phyloP scores from a whole-genome alignment of 345 rosid genomes.

The Erodium maritimum region DNA sequence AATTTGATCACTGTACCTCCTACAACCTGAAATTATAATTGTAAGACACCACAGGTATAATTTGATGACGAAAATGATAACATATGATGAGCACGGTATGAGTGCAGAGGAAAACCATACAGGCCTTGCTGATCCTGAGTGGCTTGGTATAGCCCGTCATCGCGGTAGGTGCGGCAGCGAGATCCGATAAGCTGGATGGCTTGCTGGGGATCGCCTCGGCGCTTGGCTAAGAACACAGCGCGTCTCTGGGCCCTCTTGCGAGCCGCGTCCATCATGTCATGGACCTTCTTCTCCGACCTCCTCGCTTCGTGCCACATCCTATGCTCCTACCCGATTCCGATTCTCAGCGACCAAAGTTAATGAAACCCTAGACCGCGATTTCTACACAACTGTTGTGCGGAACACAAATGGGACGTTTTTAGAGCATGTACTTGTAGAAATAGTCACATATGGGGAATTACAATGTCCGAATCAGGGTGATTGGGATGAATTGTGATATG shows the following conservation, averaged over 20 bases:
- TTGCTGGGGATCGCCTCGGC: constrained; percentile 93
- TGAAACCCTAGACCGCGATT: not conserved
- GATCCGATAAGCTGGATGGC: constrained; percentile 68
- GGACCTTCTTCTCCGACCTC: constrained; percentile 94
- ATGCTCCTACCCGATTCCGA: constrained; percentile 7
- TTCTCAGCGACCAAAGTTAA: not conserved
- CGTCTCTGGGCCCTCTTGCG: constrained; percentile 91
- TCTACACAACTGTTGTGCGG: too few species aligned
- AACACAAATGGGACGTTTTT: too few species aligned
- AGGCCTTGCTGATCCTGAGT: constrained; percentile 83
- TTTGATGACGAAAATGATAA: too few species aligned
- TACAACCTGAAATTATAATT: too few species aligned
- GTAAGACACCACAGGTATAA: too few species aligned
- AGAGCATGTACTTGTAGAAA: too few species aligned
- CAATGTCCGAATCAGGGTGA: too few species aligned
- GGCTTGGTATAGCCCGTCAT: constrained; percentile 83
- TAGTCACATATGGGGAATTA: too few species aligned
- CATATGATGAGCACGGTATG: too few species aligned
- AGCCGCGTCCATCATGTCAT: constrained; percentile 99
- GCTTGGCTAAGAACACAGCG: constrained; percentile 74
- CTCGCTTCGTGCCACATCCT: constrained; percentile 99
- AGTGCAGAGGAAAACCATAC: constrained; percentile 21
- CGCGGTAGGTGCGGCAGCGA: constrained; percentile 64
- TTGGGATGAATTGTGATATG: too few species aligned
- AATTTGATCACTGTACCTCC: too few species aligned